Percentiles rank a stretch among this genome's conserved stretches.
Conservation (phyloP, 768 basidiomycete species). For the Nidularia sp. region DNA sequence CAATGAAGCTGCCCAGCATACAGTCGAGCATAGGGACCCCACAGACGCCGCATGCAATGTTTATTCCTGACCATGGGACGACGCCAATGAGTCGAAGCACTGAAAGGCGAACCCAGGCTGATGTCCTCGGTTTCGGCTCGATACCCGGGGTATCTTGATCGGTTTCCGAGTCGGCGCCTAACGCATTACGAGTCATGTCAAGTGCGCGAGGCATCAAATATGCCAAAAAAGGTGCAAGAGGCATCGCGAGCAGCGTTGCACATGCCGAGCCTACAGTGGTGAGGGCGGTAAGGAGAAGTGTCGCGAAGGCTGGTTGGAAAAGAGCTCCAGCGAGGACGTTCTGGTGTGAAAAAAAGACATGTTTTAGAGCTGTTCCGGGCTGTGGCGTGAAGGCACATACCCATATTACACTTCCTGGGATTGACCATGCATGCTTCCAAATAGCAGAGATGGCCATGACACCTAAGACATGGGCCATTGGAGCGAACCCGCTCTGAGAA, state of each 20-base stretch:
- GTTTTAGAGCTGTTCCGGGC: conserved; percentile 5
- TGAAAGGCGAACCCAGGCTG: conserved; percentile 81
- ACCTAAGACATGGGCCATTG: conserved; percentile 72
- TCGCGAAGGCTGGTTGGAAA: conserved; percentile 79
- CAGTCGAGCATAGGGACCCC: conserved; percentile 76
- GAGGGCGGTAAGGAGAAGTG: conserved; percentile 74
- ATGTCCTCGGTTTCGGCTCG: conserved; percentile 26
- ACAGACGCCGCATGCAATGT: conserved; percentile 92
- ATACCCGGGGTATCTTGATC: conserved; percentile 30
- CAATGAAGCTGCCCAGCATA: conserved; percentile 78
- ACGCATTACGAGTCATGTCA: conserved; percentile 76
- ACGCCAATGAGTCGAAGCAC: conserved; percentile 88
- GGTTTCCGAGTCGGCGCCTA: conserved; percentile 62
- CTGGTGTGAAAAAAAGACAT: conserved; percentile 29
- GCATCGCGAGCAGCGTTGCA: conserved; percentile 76
- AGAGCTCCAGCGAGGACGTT: conserved; percentile 89
- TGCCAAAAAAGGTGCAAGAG: conserved; percentile 80
- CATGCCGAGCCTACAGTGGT: conserved; percentile 85
- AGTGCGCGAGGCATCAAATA: conserved; percentile 81
- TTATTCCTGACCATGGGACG: conserved; percentile 96
- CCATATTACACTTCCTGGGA: conserved; percentile 92
- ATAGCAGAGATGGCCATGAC: conserved; percentile 82
- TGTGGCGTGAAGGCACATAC: conserved; percentile 37
- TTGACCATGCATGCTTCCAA: conserved; percentile 98
- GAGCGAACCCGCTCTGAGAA: conserved; percentile 61